Evolutionary conservation across 805 yeast genomes (phyloP).

Genomic region (Candida adriatica): DNA sequence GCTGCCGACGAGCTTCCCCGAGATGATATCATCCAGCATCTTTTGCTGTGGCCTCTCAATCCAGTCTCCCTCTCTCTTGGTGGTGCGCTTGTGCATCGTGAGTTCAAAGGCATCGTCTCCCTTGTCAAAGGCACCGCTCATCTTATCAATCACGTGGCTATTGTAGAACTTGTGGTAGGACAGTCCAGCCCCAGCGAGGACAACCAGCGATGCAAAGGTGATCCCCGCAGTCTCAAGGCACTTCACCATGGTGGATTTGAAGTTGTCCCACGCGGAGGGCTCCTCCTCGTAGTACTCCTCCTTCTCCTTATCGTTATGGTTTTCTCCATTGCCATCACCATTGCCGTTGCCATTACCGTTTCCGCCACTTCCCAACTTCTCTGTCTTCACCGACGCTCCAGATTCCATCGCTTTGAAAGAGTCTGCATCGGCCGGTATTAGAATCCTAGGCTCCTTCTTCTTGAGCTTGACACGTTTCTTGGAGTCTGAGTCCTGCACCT

Average conservation of each 20-base stretch:
- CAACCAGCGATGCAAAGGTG: slow-evolving; percentile 59
- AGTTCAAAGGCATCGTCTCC: slow-evolving; percentile 62
- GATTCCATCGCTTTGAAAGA: slow-evolving; percentile 10
- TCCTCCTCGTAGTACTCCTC: slow-evolving; percentile 12
- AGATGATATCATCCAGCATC: slow-evolving; percentile 54
- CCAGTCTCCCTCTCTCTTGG: slow-evolving; percentile 44
- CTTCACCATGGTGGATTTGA: slow-evolving; percentile 25
- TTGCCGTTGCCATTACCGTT: slow-evolving; percentile 1
- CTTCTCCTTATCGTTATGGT: slow-evolving; percentile 6
- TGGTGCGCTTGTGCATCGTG: slow-evolving; percentile 41
- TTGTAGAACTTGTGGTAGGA: slow-evolving; percentile 59
- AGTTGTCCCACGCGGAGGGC: slow-evolving; percentile 12
- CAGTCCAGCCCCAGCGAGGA: slow-evolving; percentile 68
- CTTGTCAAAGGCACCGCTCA: slow-evolving; percentile 56
- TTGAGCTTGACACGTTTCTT: slow-evolving; percentile 6
- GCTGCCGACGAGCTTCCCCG: slow-evolving; percentile 59
- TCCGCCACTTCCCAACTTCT: slow-evolving; percentile 1
- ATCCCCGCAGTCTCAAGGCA: slow-evolving; percentile 64
- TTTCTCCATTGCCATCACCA: slow-evolving; percentile 3
- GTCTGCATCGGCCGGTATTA: slow-evolving; percentile 18
- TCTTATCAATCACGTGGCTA: slow-evolving; percentile 53
- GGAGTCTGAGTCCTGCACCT: slow-evolving; percentile 13
- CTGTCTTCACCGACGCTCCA: background rate
- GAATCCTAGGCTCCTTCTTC: slow-evolving; percentile 14
- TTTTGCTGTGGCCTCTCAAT: slow-evolving; percentile 64